Evolutionary conservation across 176 grass and related monocot genomes (phyloP), one percentile per base, ranked within the genome.

Genomic region (Saccharum spontaneum): DNA sequence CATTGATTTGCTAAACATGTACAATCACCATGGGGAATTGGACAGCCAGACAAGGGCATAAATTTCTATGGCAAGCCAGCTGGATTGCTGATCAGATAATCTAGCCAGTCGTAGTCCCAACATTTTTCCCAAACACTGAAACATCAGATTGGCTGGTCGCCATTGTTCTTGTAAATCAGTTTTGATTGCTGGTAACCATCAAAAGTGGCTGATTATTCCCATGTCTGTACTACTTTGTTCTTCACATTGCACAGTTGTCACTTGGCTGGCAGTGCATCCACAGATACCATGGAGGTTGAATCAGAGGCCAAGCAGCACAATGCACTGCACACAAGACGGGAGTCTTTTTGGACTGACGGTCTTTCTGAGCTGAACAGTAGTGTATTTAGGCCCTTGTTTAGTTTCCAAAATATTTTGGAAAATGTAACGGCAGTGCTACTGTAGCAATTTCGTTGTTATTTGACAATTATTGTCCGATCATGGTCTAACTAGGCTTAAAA

Each of bases 1-100:
- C 67, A 46, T 75, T 67, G 79, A 64, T 45, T 50, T 73, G 52
- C 52, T 76, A 64, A 73, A 9, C 57, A 61, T 61, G 57, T 24
- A 61, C 9, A 61, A 17, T 57, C 48, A 5, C 48, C 5, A 31
- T 26, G 7, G 83, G 41, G 23, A 77, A 67, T 22, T 52, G 49
- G 69, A 40, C 30, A 55, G 4, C 65, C 12, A 66, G 81, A 76
- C 69, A 84, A 49, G 64, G 57, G 31, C 62, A 4, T 62, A 43
- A 3, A 76, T 87, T 87, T 73, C 10, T 78, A 20, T 41, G 52
- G 17, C 23, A 38, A 23, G 76, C 62, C 14, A 87, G 49, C 80
- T 87, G 75, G 16, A 52, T 60, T 79, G 80, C 65, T 61, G 37
- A 73, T 28, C 69, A 14, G 49, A 20, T n/a, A 22, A 82, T 24